Percentiles rank a stretch among this genome's conserved stretches.
Evolutionary conservation across 2,329 filamentous ascomycete species (phyloP).

Genomic region (Dothidotthia symphoricarpi): DNA sequence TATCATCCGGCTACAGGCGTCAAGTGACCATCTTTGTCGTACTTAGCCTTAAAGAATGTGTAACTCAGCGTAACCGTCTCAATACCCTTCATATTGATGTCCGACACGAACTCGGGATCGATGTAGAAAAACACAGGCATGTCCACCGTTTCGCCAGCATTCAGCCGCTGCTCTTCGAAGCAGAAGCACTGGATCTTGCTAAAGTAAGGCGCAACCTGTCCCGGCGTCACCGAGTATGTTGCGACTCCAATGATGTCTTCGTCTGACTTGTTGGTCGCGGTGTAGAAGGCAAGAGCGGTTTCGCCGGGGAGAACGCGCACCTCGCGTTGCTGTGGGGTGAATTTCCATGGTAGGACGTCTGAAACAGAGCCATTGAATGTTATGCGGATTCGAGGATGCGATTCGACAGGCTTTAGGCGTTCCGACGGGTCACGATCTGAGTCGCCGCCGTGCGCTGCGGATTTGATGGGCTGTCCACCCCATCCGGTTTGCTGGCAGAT

Average conservation of each 20-base stretch:
- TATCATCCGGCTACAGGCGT: conserved; percentile 51
- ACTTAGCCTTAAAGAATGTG: conserved; percentile 94
- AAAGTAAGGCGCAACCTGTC: conserved; percentile 94
- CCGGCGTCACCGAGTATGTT: conserved; percentile 95
- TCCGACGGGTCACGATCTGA: conserved; percentile 65
- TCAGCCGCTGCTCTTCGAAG: conserved; percentile 91
- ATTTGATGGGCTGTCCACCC: conserved; percentile 89
- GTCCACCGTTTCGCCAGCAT: conserved; percentile 94
- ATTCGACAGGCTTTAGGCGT: conserved; percentile 76
- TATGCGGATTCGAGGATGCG: conserved; percentile 82
- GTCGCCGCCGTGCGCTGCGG: conserved; percentile 61
- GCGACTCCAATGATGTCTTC: conserved; percentile 97
- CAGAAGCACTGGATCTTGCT: conserved; percentile 99
- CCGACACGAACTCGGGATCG: conserved; percentile 89
- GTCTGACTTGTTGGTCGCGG: conserved; percentile 84
- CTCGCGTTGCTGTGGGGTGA: conserved; percentile 93
- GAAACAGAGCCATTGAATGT: conserved; percentile 96
- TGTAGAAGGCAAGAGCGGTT: conserved; percentile 96
- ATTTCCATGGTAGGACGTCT: conserved; percentile 95
- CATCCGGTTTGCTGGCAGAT: conserved; percentile 86
- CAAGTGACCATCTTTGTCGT: conserved; percentile 76
- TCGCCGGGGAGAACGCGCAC: conserved; percentile 93
- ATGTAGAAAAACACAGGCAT: conserved; percentile 99
- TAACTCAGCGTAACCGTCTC: conserved; percentile 95
- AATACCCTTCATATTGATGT: conserved; percentile 88